phyloP scores from a whole-genome alignment of 2,329 filamentous ascomycete species.

The Pseudogymnoascus sp. region DNA sequence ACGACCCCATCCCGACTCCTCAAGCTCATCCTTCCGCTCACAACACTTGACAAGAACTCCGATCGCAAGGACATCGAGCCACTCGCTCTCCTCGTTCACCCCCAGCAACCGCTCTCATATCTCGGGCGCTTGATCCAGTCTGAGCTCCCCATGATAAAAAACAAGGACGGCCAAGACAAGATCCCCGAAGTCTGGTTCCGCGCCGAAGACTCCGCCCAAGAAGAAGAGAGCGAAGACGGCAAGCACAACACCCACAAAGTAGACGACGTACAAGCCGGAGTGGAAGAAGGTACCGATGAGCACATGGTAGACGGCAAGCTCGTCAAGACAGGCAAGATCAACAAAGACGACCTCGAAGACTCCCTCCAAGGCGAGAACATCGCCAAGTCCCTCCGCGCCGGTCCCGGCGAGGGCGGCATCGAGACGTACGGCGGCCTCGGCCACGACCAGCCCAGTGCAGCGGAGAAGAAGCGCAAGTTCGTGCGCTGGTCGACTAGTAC shows the following conservation, averaged over 20 bases:
- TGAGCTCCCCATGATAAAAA: slow-evolving; percentile 62
- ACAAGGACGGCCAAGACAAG: slow-evolving; percentile 58
- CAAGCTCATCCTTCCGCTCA: slow-evolving; percentile 73
- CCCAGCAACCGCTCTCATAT: slow-evolving; percentile 85
- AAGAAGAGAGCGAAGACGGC: slow-evolving; percentile 27
- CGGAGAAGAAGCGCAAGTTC: slow-evolving; percentile 50
- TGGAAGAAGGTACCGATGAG: slow-evolving; percentile 38
- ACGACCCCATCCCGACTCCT: slow-evolving; percentile 75
- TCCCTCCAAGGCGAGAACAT: slow-evolving; percentile 37
- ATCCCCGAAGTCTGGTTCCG: slow-evolving; percentile 72
- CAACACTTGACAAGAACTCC: slow-evolving; percentile 50
- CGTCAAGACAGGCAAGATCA: slow-evolving; percentile 32
- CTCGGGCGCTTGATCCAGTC: slow-evolving; percentile 84
- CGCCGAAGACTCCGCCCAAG: slow-evolving; percentile 64
- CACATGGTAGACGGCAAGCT: slow-evolving; percentile 41
- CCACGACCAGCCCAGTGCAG: slow-evolving; percentile 46
- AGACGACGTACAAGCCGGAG: slow-evolving; percentile 28
- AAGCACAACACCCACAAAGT: slow-evolving; percentile 42
- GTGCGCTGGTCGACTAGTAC: slow-evolving; percentile 85
- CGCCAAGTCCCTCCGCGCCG: slow-evolving; percentile 39
- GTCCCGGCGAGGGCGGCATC: slow-evolving; percentile 51
- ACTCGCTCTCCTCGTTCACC: slow-evolving; percentile 77
- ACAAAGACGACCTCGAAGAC: slow-evolving; percentile 18
- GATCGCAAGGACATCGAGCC: slow-evolving; percentile 72
- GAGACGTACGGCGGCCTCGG: slow-evolving; percentile 67